phyloP scores from a whole-genome alignment of 2,329 filamentous ascomycete genomes.

The Fusarium transvaalense region DNA sequence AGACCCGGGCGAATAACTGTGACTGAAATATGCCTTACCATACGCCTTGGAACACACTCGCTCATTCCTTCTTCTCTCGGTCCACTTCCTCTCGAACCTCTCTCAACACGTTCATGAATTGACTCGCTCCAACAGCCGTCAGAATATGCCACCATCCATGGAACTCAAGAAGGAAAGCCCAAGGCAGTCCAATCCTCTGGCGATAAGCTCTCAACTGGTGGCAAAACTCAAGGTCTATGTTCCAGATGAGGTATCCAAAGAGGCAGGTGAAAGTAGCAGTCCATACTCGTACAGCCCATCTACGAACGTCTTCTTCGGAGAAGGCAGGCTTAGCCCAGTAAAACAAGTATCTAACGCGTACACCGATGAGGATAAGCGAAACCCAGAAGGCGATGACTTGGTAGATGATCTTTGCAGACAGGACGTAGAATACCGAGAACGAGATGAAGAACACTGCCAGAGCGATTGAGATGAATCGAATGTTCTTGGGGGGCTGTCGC shows the following conservation, averaged over 20 bases:
- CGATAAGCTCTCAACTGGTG: conserved; percentile 60
- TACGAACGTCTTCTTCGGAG: conserved; percentile 43
- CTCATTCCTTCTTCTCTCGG: conserved; percentile 36
- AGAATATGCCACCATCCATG: conserved; percentile 75
- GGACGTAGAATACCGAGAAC: conserved; percentile 59
- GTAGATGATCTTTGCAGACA: conserved; percentile 58
- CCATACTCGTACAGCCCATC: conserved; percentile 48
- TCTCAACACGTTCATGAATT: conserved; percentile 53
- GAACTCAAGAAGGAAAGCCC: conserved; percentile 67
- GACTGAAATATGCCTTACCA: conserved; percentile 2
- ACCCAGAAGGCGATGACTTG: conserved; percentile 56
- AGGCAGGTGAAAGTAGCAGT: conserved; percentile 53
- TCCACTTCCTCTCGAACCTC: conserved; percentile 46
- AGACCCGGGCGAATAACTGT: not conserved
- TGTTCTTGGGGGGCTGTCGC: conserved; percentile 55
- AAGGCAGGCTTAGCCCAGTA: conserved; percentile 49
- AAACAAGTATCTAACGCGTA: conserved; percentile 54
- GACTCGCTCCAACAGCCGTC: conserved; percentile 66
- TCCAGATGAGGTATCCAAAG: conserved; percentile 66
- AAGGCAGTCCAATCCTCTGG: conserved; percentile 63
- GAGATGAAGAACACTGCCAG: conserved; percentile 58
- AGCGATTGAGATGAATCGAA: conserved; percentile 51
- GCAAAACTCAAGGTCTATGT: conserved; percentile 68
- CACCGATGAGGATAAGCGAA: conserved; percentile 51
- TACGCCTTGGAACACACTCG: not conserved